Base-by-base conservation (phyloP, 2,329 filamentous ascomycete genomes). In the Purpureocillium lavendulum region DNA sequence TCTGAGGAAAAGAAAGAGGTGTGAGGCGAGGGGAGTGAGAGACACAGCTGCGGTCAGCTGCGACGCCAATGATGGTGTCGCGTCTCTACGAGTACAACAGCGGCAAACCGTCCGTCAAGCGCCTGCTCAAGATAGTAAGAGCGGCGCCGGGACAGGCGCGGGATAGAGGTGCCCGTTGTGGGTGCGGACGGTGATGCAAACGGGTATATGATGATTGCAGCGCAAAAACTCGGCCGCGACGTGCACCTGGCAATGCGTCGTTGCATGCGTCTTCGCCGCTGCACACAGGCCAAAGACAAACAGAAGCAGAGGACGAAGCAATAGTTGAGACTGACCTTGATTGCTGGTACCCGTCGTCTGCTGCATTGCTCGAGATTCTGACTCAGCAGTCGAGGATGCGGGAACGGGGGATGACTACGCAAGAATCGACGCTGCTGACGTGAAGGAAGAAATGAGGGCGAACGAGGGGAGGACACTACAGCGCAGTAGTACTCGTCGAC, bases 351-450 rank as follows among this genome's bases (percentile, higher is more conserved):
- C 45, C 42, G 47, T 46, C 26, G 47, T 39, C 45, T 45, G 47
- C 47, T 45, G 46, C 40, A 40, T 47, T 43, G 41, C 46, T 46
- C 15, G 35, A 37, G 36, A 38, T 42, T 49, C 47, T 49, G 47
- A 49, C 45, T 49, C 47, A 49, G 47, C 47, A 49, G 46, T 46
- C 42, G 40, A 45, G 40, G 38, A 41, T 41, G 45, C 36, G 40
- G 33, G 40, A n/a, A 38, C 35, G 11, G 44, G 44, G 43, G 45
- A 49, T 47, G 35, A 44, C 39, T 48, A 48, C 46, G 46, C 45
- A 43, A 45, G 42, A 44, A 39, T 40, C 39, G 41, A 43, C 40
- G 36, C 35, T 49, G 47, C 47, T 49, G 47, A 49, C 47, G 40
- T 49, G 47, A 47, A 44, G 39, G 36, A 45, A 45, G 35, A 47